These are phyloP conservation scores for Biscogniauxia marginata DNA, from an alignment of 2,329 filamentous ascomycete genomes.

Conservation along the genomic window DNA sequence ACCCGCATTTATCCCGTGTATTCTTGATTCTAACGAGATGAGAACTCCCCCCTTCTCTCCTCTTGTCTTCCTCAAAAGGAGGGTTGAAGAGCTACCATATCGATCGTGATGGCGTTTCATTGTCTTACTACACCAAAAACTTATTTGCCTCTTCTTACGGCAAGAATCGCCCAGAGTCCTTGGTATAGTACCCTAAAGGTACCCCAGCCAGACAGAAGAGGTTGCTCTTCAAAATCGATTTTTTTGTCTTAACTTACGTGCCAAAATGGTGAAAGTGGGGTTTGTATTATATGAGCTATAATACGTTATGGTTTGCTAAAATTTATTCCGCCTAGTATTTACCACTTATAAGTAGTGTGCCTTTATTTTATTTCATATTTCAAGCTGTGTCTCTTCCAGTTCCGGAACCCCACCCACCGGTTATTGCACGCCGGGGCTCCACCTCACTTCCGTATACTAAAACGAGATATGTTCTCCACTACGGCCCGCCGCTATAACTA, in stretches of 20 bases:
- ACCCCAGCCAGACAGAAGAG: slow-evolving; percentile 25
- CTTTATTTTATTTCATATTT: too few species aligned
- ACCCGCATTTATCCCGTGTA: background rate
- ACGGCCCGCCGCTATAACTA: too few species aligned
- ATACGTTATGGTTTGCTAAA: too few species aligned
- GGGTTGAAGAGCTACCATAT: background rate
- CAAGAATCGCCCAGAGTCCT: slow-evolving; percentile 21
- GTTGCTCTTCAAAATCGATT: slow-evolving; percentile 32
- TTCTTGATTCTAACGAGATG: background rate
- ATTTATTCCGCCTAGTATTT: too few species aligned
- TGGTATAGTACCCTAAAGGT: slow-evolving; percentile 29
- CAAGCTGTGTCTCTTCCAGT: too few species aligned
- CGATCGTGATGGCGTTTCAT: slow-evolving; percentile 10
- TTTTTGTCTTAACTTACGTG: slow-evolving; percentile 31
- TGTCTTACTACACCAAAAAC: slow-evolving; percentile 19
- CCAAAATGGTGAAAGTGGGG: too few species aligned
- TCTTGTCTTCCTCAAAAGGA: background rate
- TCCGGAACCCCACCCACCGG: too few species aligned
- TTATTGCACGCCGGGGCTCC: too few species aligned
- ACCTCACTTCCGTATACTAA: too few species aligned
- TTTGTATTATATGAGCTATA: too few species aligned
- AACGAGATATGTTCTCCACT: too few species aligned
- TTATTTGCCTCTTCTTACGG: slow-evolving; percentile 32
- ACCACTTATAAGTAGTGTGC: too few species aligned
- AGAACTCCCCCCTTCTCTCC: background rate